A percentile compares a stretch with the other conserved stretches of the same genome.
phyloP scores from a whole-genome alignment of 2,329 filamentous ascomycete species.

The Fusarium oligoseptatum region DNA sequence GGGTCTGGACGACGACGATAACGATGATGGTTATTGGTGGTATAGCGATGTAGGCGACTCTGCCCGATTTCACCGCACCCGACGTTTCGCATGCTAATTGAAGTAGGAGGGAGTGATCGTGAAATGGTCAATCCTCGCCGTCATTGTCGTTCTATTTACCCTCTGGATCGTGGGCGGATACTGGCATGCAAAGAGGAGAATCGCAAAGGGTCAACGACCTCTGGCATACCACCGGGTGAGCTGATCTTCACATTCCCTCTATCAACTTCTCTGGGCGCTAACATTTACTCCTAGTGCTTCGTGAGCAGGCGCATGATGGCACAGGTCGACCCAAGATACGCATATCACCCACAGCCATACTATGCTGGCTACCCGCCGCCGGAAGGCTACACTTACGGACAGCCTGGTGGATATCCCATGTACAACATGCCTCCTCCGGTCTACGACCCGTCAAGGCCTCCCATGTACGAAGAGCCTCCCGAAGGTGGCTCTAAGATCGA shows the following conservation, averaged over 20 bases:
- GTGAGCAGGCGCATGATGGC: slow-evolving; percentile 62
- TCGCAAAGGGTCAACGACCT: slow-evolving; percentile 74
- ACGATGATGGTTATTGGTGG: slow-evolving; percentile 46
- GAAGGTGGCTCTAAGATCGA: slow-evolving; percentile 66
- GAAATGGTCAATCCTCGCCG: slow-evolving; percentile 78
- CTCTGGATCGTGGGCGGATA: slow-evolving; percentile 77
- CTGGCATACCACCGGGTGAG: slow-evolving; percentile 77
- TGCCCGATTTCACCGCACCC: not conserved
- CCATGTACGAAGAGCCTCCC: slow-evolving; percentile 65
- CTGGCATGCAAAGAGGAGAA: slow-evolving; percentile 75
- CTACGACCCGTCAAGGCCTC: slow-evolving; percentile 70
- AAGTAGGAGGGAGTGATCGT: slow-evolving; percentile 72
- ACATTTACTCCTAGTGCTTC: slow-evolving; percentile 59
- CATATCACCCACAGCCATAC: slow-evolving; percentile 57
- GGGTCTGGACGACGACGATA: slow-evolving; percentile 28
- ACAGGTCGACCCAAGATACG: slow-evolving; percentile 64
- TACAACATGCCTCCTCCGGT: slow-evolving; percentile 64
- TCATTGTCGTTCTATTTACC: slow-evolving; percentile 69
- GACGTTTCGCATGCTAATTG: slow-evolving; percentile 14
- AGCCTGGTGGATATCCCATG: slow-evolving; percentile 46
- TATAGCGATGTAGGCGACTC: slow-evolving; percentile 45
- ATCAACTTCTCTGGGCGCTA: not conserved
- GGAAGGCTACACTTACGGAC: slow-evolving; percentile 36
- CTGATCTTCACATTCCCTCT: not conserved
- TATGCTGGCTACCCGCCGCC: slow-evolving; percentile 55